phyloP scores from a whole-genome alignment of 2,329 filamentous ascomycete genomes.

The Neurospora crassa region DNA sequence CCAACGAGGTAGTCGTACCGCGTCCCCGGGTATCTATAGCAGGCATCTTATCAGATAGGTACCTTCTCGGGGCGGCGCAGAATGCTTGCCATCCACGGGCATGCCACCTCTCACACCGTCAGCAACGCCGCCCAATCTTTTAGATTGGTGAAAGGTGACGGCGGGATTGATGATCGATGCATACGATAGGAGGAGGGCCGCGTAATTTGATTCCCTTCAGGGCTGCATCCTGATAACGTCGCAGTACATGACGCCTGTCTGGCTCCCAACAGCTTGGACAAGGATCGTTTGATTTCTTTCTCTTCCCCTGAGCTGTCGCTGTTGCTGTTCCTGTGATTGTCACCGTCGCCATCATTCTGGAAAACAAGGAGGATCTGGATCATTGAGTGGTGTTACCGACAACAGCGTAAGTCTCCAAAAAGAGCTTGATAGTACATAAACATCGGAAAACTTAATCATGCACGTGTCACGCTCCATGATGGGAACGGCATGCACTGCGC shows the following conservation, averaged over 20 bases:
- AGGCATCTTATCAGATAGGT: not conserved
- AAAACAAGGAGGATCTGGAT: not conserved
- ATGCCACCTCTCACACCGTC: not conserved
- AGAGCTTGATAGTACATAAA: not conserved
- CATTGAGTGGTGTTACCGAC: not conserved
- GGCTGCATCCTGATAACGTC: not conserved
- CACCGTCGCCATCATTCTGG: conserved; percentile 14
- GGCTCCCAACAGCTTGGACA: not conserved
- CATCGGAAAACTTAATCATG: not conserved
- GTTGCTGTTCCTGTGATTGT: conserved; percentile 12
- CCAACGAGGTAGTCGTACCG: not conserved
- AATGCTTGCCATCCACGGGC: not conserved
- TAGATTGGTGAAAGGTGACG: not conserved
- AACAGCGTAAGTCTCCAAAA: not conserved
- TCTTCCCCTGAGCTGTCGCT: not conserved
- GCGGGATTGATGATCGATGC: not conserved
- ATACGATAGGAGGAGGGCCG: not conserved
- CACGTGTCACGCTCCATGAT: not conserved
- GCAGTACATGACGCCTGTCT: not conserved
- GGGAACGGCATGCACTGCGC: not conserved
- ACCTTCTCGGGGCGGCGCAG: not conserved
- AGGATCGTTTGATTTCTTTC: not conserved
- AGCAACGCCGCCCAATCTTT: not conserved
- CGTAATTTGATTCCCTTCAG: not conserved
- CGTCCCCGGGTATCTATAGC: not conserved